Base-by-base conservation (phyloP, 1,139 yeast species). In the Yamadazyma buinensis region DNA sequence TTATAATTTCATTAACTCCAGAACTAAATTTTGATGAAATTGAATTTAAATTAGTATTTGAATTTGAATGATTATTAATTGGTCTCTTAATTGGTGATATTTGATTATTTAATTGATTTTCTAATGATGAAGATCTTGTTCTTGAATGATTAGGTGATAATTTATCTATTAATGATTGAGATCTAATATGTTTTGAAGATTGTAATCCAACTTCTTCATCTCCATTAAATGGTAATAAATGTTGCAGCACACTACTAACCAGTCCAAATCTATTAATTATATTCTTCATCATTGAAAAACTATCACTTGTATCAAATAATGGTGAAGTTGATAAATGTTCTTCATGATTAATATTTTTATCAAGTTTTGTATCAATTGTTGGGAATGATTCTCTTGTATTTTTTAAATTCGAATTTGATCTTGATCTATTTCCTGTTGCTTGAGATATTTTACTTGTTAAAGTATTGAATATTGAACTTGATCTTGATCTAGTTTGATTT, bases 1-100 rank as follows among this genome's bases (percentile, higher is more conserved):
- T 64, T 70, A 68, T 67, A 34, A 68, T 60, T 38, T 68, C 74
- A 9, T 61, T 47, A 2, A 68, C 67, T 1, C 74, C 74, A 11
- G 46, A 51, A 6, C 68, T 54, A 30, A 68, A 52, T 44, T 64
- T 67, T n/a, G 67, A 59, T 4, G 72, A 63, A 22, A 67, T 57
- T 7, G 69, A 55, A 43, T 59, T 55, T n/a, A n/a, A n/a, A n/a
- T n/a, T n/a, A n/a, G n/a, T n/a, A n/a, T n/a, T n/a, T n/a, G n/a
- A n/a, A n/a, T n/a, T n/a, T n/a, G n/a, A n/a, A n/a, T n/a, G n/a
- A n/a, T n/a, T n/a, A n/a, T n/a, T n/a, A n/a, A n/a, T n/a, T n/a
- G n/a, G n/a, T 33, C 64, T 47, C 42, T 64, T 54, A 10, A 35
- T 33, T 15, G 51, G 52, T 6, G 44, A 46, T 8, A 36, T 30